These are phyloP conservation scores for Parmales sp. DNA, from an alignment of 108 stramenopile species.

Conservation along the genomic window DNA sequence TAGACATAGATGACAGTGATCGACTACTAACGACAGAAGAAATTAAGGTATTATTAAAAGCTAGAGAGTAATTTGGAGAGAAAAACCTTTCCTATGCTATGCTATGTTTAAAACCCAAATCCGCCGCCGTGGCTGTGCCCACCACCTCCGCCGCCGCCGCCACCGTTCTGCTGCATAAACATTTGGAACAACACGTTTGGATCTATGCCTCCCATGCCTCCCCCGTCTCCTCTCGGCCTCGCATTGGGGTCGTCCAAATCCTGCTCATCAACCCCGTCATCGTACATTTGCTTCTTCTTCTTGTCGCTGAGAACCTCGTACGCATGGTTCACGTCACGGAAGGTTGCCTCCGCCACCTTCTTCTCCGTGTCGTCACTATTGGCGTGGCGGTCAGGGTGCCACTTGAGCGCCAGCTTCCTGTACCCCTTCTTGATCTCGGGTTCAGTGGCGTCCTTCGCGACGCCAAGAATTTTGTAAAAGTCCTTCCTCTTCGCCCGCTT, in stretches of 20 bases:
- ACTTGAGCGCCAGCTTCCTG: constrained; percentile 17
- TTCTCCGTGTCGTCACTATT: constrained; percentile 13
- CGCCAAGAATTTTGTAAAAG: constrained; percentile 61
- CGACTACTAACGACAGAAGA: too few species aligned
- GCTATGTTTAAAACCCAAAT: too few species aligned
- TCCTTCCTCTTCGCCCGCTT: constrained; percentile 24
- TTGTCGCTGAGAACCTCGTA: constrained; percentile 43
- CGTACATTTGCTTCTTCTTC: constrained; percentile 36
- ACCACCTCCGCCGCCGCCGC: constrained; percentile 1
- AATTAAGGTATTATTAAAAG: too few species aligned
- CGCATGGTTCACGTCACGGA: constrained; percentile 41
- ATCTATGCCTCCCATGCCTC: constrained; percentile 34
- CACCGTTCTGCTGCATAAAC: constrained; percentile 52
- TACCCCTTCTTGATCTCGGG: constrained; percentile 66
- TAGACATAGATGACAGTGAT: too few species aligned
- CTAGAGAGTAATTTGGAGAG: too few species aligned
- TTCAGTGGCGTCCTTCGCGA: constrained; percentile 40
- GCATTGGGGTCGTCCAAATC: constrained; percentile 27
- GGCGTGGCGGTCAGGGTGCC: constrained; percentile 11
- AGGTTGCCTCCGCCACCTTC: constrained; percentile 21
- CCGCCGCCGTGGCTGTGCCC: too few species aligned
- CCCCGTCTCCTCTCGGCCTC: constrained; percentile 14
- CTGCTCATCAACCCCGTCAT: constrained; percentile 23
- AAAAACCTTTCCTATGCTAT: too few species aligned
- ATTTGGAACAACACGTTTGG: constrained; percentile 51